Conservation (phyloP, 75 land plant species). For the Isoetes taiwanensis region DNA sequence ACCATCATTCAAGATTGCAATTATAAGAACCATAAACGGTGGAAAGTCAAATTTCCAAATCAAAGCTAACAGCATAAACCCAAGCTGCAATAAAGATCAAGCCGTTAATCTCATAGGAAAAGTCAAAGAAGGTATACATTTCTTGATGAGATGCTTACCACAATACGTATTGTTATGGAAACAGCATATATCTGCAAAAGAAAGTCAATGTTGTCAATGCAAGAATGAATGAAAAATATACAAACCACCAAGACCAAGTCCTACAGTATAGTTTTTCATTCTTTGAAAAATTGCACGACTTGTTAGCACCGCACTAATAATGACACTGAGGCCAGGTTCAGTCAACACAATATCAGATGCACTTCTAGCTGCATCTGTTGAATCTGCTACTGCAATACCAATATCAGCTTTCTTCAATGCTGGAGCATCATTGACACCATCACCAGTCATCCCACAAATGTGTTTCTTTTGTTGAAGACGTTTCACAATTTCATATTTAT, state of each 20-base stretch:
- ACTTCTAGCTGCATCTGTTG: constrained; percentile 96
- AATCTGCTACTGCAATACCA: constrained; percentile 93
- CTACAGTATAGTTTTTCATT: constrained; percentile 96
- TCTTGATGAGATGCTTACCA: constrained; percentile 42
- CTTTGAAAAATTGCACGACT: constrained; percentile 92
- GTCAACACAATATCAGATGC: constrained; percentile 94
- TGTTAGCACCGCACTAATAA: constrained; percentile 85
- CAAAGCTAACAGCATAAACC: constrained; percentile 76
- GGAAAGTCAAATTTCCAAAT: constrained; percentile 91
- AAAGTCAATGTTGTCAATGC: constrained; percentile 5
- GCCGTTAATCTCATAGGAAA: not conserved
- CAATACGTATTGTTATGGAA: constrained; percentile 91
- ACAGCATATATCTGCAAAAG: constrained; percentile 89
- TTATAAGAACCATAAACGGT: constrained; percentile 92
- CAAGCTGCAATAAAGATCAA: constrained; percentile 40
- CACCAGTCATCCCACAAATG: constrained; percentile 98
- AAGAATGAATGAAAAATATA: not conserved
- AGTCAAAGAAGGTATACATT: not conserved
- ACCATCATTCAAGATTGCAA: constrained; percentile 97
- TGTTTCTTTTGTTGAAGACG: constrained; percentile 78
- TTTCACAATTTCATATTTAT: constrained; percentile 90
- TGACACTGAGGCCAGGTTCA: constrained; percentile 92
- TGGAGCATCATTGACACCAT: constrained; percentile 98
- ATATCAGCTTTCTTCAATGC: constrained; percentile 95
- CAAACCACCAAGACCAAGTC: not conserved